Base-by-base conservation (phyloP, 163 green algal genomes). In the Coccomyxa subellipsoidea region DNA sequence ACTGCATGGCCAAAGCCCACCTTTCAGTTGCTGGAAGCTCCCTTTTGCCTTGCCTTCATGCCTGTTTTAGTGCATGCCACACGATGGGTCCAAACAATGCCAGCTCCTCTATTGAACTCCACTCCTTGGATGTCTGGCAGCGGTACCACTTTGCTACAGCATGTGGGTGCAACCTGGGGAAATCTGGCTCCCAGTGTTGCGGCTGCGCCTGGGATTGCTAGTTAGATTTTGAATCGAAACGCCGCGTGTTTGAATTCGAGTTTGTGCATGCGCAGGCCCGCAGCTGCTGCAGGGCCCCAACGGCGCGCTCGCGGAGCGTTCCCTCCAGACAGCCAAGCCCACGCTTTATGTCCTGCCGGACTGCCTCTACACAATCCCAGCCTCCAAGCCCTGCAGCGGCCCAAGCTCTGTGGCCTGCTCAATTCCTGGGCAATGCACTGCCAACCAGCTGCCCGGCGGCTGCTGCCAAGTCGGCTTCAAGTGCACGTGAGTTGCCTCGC, bases 391-490 rank as follows among this genome's bases (percentile, higher is more conserved):
- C n/a, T 77, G 70, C 70, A 40, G 32, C 70, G 70, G 70, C 8
- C 3, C 70, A 2, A 40, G n/a, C 70, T 47, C 70, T 1, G 32
- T 40, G 1, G 70, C 32, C 2, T 77, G 70, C 70, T 38, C 70
- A 0, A 34, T 77, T 31, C 70, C 70, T 10, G 70, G 70, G 18
- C 18, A 27, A 7, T 77, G 70, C 32, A 77, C 70, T 0, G n/a
- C 70, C 32, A 23, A 15, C 70, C 70, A 77, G 70, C 70, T 38
- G 32, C 70, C 70, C 32, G 70, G 70, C 70, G 70, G 32, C 70
- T 77, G 70, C 70, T 77, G 70, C 70, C 32, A 38, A 34, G 27
- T 77, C 70, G 70, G 70, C 70, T 77, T 77, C 70, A 47, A 38
- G 32, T 77, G 70, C 34, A 38, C 34, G 70, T 77, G 70, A 38